Evolutionary conservation across 2,329 filamentous ascomycete genomes (phyloP), one percentile per base, ranked within the genome.

Genomic region (Chalaropsis thielavioides): DNA sequence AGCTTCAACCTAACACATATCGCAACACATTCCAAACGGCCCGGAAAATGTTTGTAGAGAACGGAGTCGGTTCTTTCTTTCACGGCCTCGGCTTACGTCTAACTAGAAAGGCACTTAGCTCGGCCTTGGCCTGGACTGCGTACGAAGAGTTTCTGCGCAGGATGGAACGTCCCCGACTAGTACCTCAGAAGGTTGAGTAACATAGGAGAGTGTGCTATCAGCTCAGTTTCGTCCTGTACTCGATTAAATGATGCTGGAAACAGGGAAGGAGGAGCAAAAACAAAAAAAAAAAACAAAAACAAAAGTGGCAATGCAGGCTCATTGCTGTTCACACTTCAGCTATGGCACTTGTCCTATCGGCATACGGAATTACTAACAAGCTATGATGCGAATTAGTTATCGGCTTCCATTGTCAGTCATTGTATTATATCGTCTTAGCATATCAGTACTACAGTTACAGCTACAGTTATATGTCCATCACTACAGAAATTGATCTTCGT

Each of bases 81-180:
- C 88, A 94, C 73, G 94, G 94, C 0, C 75, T 99, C 65, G 89
- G 83, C 1, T 77, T 99, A 69, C 83, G 94, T 65, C 95, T 97
- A 80, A 88, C 86, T 58, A 82, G 94, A 70, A 99, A 99, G 75
- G 92, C 91, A 4, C 76, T 96, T 56, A 96, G 92, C 74, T 92
- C 88, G 63, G 94, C 94, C n/a, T 79, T 97, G 69, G 92, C 92
- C 7, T 99, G 94, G 94, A 97, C 92, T 10, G 80, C 96, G 49
- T 99, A 99, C 72, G 94, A 99, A 76, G 92, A 96, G 74, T 75
- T 96, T 70, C 87, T 97, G 68, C 79, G 92, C 67, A 81, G 88
- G 70, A 88, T 87, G 22, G 77, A 80, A 69, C 68, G 68, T 13
- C 64, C 64, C 31, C 43, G 54, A 27, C 41, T 64, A 27, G 63